Evolutionary conservation across 2,329 filamentous ascomycete species (phyloP).

Genomic region (Teratosphaeriaceae sp.): DNA sequence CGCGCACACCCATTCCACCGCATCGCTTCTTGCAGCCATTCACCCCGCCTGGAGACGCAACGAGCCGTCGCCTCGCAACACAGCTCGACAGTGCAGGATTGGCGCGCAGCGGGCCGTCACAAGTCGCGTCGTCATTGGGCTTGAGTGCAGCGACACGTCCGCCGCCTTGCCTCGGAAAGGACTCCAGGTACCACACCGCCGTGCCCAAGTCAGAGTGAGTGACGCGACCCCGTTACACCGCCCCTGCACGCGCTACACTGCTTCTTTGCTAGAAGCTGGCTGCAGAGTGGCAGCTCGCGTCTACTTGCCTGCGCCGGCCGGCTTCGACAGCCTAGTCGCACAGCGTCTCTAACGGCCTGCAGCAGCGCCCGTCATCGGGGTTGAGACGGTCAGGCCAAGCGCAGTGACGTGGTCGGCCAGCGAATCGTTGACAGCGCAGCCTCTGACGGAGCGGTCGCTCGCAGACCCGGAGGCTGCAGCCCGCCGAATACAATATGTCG

Average conservation of each 20-base stretch:
- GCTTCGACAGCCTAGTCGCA: constrained; percentile 10
- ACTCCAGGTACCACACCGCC: constrained; percentile 1
- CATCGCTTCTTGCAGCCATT: no score
- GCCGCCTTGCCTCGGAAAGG: no score
- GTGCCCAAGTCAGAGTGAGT: constrained; percentile 1
- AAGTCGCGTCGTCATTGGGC: constrained; percentile 3
- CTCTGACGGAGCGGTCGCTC: constrained; percentile 11
- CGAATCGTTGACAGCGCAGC: constrained; percentile 21
- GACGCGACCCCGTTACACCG: constrained; percentile 8
- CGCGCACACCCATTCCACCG: no score
- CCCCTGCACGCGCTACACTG: constrained; percentile 5
- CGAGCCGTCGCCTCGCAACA: not conserved
- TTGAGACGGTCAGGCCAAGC: constrained; percentile 4
- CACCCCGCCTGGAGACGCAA: not conserved
- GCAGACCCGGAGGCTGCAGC: constrained; percentile 12
- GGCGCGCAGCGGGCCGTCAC: constrained; percentile 1
- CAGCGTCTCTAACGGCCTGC: constrained; percentile 9
- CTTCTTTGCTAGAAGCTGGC: constrained; percentile 1
- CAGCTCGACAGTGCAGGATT: not conserved
- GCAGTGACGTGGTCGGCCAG: constrained; percentile 25
- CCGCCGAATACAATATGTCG: constrained; percentile 68
- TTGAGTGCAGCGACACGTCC: not conserved
- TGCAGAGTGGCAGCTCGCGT: constrained; percentile 5
- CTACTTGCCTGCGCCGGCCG: constrained; percentile 9
- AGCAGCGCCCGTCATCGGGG: constrained; percentile 9